A percentile compares a stretch with the other conserved stretches of the same genome.
Conservation (phyloP, 1,284 basidiomycete genomes). For the Boletus sp. region DNA sequence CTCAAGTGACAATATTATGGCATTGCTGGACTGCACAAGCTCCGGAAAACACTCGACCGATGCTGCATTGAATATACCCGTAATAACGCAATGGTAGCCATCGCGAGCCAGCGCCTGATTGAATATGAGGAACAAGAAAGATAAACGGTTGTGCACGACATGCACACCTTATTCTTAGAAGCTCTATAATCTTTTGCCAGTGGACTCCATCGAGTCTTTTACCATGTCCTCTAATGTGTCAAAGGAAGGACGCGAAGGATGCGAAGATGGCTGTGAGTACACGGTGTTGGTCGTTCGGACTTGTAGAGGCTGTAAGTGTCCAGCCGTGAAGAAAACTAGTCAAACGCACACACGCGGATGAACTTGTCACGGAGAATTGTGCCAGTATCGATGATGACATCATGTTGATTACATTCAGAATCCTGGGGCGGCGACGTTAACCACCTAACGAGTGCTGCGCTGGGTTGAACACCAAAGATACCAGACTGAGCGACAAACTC, state of each 20-base stretch:
- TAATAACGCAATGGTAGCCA: neutral
- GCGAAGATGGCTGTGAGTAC: neutral
- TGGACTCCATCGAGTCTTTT: neutral
- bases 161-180: neutral
- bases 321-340: neutral
- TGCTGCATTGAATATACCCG: neutral
- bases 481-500: neutral
- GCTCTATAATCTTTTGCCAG: too few relatives aligned
- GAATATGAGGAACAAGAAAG: too few relatives aligned
- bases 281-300: neutral
- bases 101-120: neutral
- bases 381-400: neutral
- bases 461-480: neutral
- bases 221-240: neutral
- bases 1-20: too few relatives aligned
- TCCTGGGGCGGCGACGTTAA: too few relatives aligned
- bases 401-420: too few relatives aligned
- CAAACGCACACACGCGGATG: neutral
- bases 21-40: too few relatives aligned
- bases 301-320: neutral
- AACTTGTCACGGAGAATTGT: neutral
- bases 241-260: neutral
- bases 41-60: too few relatives aligned
- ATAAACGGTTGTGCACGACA: neutral
- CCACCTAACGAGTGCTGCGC: neutral